phyloP scores from a whole-genome alignment of 2,329 filamentous ascomycete species.

The Neopestalotiopsis sp. region DNA sequence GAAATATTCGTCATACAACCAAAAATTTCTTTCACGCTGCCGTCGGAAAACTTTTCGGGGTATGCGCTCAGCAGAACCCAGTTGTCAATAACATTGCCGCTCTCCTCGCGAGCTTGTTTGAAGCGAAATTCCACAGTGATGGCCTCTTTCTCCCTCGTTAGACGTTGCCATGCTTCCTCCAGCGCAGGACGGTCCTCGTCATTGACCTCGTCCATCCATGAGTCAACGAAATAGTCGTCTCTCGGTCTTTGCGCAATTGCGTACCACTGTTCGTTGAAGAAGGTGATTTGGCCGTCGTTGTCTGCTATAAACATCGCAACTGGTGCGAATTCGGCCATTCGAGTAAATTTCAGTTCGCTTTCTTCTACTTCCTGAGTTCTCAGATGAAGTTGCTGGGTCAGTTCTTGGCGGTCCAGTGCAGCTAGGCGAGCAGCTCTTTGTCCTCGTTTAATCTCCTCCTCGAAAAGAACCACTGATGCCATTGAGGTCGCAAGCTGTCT shows the following conservation, averaged over 20 bases:
- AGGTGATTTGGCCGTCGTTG: conserved; percentile 71
- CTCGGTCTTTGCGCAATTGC: conserved; percentile 69
- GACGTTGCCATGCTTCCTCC: conserved; percentile 63
- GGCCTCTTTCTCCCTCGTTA: conserved; percentile 65
- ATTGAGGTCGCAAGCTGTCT: conserved; percentile 80
- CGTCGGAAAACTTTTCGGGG: conserved; percentile 69
- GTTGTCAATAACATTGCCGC: conserved; percentile 66
- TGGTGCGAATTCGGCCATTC: conserved; percentile 84
- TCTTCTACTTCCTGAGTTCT: conserved; percentile 66
- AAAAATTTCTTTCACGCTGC: conserved; percentile 74
- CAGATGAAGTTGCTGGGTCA: conserved; percentile 75
- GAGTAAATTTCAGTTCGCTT: conserved; percentile 78
- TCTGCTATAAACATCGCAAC: conserved; percentile 88
- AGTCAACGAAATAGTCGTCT: conserved; percentile 60
- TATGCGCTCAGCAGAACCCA: conserved; percentile 82
- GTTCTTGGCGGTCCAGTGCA: conserved; percentile 75
- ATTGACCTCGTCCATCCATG: conserved; percentile 75
- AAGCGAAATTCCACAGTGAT: conserved; percentile 78
- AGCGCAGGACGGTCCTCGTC: conserved; percentile 68
- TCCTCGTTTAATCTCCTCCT: conserved; percentile 79
- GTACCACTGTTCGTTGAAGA: conserved; percentile 82
- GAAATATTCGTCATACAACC: conserved; percentile 86
- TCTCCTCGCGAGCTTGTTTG: conserved; percentile 68
- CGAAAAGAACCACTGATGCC: conserved; percentile 81
- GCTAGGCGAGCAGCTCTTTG: conserved; percentile 76